Evolutionary conservation across 176 grass and related monocot species (phyloP).

Genomic region (Chrysopogon serrulatus): DNA sequence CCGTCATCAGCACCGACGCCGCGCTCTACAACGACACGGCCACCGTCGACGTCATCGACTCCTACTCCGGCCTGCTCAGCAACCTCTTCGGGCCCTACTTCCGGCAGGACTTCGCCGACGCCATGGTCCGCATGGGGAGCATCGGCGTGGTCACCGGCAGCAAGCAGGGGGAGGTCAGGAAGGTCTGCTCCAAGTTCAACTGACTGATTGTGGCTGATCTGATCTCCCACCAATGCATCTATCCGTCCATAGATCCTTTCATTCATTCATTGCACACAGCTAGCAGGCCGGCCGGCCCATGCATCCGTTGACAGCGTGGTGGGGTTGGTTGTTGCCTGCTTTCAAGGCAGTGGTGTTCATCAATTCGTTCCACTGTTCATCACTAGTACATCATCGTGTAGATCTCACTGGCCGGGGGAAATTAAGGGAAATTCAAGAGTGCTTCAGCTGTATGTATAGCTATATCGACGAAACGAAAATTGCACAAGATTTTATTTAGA

Average conservation of each 20-base stretch:
- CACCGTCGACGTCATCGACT: conserved; percentile 70
- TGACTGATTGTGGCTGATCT: too few relatives aligned
- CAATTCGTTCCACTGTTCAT: background rate
- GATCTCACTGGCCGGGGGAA: background rate
- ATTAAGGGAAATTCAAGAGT: background rate
- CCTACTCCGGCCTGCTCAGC: conserved; percentile 54
- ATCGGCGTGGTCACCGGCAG: conserved; percentile 52
- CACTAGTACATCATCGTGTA: background rate
- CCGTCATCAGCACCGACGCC: conserved; percentile 70
- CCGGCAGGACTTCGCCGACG: conserved; percentile 60
- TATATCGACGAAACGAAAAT: background rate
- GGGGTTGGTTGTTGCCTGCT: conserved; percentile 1
- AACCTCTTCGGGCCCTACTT: conserved; percentile 56
- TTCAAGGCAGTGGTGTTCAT: conserved; percentile 8
- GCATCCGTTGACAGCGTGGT: background rate
- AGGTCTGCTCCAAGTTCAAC: conserved; percentile 84
- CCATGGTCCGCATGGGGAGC: conserved; percentile 77
- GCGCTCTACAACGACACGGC: conserved; percentile 62
- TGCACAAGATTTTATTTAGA: background rate
- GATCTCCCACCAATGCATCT: too few relatives aligned
- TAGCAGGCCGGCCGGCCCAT: background rate
- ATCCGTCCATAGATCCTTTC: background rate
- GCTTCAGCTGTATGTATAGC: background rate
- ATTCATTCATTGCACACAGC: conserved; percentile 22
- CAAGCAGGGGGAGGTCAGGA: conserved; percentile 53